Base-by-base conservation (phyloP, 176 grass and related monocot species). In the Oryza australiensis region DNA sequence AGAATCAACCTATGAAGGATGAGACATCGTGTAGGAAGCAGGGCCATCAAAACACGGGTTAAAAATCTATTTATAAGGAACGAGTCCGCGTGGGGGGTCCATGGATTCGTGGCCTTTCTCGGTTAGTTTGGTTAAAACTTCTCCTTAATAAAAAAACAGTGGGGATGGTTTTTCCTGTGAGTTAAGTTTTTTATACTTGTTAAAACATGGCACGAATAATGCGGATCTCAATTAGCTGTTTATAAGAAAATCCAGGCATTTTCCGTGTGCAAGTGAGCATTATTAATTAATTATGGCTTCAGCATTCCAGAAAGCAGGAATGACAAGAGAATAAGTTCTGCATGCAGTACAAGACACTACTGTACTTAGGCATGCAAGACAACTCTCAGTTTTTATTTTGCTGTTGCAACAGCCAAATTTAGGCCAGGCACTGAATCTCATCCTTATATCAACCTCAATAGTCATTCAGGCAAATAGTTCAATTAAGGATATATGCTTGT, bases 311-410 rank as follows among this genome's bases (percentile, higher is more conserved):
- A 4, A 26, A 33, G 35, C 24, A 70, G 26, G 15, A 42, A 30
- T 77, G 51, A 35, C 66, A 28, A 68, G 30, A 4, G 72, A 41
- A 55, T 75, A 78, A 35, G 37, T 70, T n/a, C 7, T 45, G 9
- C 66, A 62, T 35, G 49, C 3, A 71, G 29, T 78, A 85, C 64
- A 85, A 77, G 26, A 12, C 20, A 62, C 12, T 55, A 60, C 48
- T 60, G 73, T 76, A 60, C 64, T 32, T 68, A 38, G 7, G 64
- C 64, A 20, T 62, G 73, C 14, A 41, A n/a, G 43, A 10, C 55
- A 55, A 29, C 16, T 49, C 23, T 24, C 12, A 53, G 15, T 41
- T 9, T 69, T 69, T 72, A 20, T 29, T 57, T 2, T 51, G 0
- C 35, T 40, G 38, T 49, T 40, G 16, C 42, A 67, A 59, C 35